A percentile compares a stretch with the other conserved stretches of the same genome.
Evolutionary conservation across 164 flowering plant species (phyloP).

Genomic region (Sedum album): DNA sequence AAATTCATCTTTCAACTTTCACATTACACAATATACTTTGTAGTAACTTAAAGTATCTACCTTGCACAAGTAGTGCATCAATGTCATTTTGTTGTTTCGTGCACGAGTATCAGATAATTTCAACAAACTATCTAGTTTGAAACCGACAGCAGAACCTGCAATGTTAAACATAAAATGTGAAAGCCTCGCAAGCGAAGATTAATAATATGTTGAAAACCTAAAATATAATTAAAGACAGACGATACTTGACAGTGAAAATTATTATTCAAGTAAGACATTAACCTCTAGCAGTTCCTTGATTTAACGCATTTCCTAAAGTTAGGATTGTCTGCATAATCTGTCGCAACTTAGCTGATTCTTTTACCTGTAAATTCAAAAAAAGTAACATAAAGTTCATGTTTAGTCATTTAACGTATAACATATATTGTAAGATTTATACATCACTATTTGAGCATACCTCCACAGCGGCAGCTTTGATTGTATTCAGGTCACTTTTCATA

Average conservation of each 20-base stretch:
- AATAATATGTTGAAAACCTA: neutral
- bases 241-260: neutral
- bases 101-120: conserved; percentile 98
- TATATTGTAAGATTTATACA: neutral
- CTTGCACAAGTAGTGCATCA: conserved; percentile 99
- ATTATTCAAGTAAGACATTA: conserved; percentile 3
- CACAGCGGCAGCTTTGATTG: conserved; percentile 64
- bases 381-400: conserved; percentile 10
- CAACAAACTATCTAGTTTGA: conserved; percentile 96
- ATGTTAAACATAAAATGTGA: neutral
- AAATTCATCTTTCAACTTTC: neutral
- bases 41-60: conserved; percentile 22
- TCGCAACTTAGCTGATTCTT: conserved; percentile 80
- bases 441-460: conserved; percentile 84
- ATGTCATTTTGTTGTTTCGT: conserved; percentile 89
- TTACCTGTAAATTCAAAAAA: conserved; percentile 51
- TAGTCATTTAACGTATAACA: neutral
- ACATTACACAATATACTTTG: neutral
- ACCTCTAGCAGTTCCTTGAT: conserved; percentile 99
- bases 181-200: neutral
- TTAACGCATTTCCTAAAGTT: conserved; percentile 92
- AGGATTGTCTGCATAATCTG: conserved; percentile 96
- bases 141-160: conserved; percentile 96
- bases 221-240: neutral
- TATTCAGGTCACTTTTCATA: conserved; percentile 47